Conservation (phyloP, 441 rosid genomes). For the Daphne laureola region DNA sequence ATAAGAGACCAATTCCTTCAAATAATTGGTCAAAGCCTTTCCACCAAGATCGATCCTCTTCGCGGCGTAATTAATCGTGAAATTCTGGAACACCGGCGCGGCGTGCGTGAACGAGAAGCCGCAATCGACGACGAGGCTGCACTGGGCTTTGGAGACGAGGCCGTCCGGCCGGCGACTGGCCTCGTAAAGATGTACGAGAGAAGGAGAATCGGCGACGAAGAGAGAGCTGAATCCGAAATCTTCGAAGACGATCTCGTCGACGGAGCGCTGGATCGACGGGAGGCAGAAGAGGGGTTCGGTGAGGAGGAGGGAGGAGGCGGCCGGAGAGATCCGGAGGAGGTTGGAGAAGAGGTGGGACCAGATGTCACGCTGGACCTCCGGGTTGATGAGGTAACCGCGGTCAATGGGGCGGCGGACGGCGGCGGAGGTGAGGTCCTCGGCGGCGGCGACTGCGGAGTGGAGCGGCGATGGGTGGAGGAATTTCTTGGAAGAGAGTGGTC, state of each 20-base stretch:
- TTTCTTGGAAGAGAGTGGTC: constrained; percentile 75
- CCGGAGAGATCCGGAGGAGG: constrained; percentile 48
- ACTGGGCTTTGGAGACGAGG: constrained; percentile 51
- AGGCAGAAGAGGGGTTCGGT: constrained; percentile 70
- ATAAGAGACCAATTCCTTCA: constrained; percentile 84
- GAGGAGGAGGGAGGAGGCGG: constrained; percentile 58
- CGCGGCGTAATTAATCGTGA: constrained; percentile 55
- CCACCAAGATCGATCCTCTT: constrained; percentile 92
- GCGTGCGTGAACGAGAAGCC: constrained; percentile 95
- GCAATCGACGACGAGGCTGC: constrained; percentile 80
- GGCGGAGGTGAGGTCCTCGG: constrained; percentile 82
- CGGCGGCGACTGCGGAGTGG: constrained; percentile 19
- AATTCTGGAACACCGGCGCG: constrained; percentile 76
- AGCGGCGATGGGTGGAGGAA: constrained; percentile 47
- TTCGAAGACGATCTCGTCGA: constrained; percentile 84
- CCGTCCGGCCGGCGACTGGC: constrained; percentile 53
- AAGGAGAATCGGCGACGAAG: constrained; percentile 59
- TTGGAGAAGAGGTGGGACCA: constrained; percentile 72
- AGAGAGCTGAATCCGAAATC: constrained; percentile 70
- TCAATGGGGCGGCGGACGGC: constrained; percentile 89
- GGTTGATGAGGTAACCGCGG: constrained; percentile 87
- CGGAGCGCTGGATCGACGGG: constrained; percentile 66
- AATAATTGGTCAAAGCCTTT: constrained; percentile 83
- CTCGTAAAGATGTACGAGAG: constrained; percentile 78
- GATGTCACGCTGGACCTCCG: constrained; percentile 82